Evolutionary conservation across 2,329 filamentous ascomycete genomes (phyloP).

Genomic region (Cladophialophora chaetospira): DNA sequence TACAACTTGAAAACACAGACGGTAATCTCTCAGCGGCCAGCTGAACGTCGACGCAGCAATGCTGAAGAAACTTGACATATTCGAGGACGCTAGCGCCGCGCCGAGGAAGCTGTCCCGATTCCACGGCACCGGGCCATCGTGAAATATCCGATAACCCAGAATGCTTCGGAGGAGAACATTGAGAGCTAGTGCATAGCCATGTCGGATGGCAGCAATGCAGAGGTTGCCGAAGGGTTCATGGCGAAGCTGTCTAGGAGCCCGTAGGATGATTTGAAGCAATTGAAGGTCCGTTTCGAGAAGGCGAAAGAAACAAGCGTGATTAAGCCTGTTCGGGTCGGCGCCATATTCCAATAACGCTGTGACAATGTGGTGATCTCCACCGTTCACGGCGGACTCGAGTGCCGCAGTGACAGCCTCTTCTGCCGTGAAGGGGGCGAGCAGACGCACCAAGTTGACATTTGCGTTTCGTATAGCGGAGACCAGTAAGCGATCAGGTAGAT

Average conservation of each 20-base stretch:
- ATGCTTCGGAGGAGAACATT: conserved; percentile 4
- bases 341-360: conserved; percentile 9
- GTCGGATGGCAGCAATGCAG: not conserved
- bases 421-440: conserved; percentile 9
- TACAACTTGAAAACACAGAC: conserved; percentile 9
- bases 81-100: not conserved
- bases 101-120: conserved; percentile 10
- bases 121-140: not conserved
- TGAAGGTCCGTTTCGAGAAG: not conserved
- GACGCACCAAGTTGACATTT: conserved; percentile 10
- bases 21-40: conserved; percentile 7
- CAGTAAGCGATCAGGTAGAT: conserved; percentile 1
- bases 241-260: conserved; percentile 2
- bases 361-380: not conserved
- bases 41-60: not conserved
- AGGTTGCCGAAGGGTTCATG: conserved; percentile 8
- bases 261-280: conserved; percentile 13
- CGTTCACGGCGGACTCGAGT: conserved; percentile 1
- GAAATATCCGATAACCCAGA: conserved; percentile 1
- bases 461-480: conserved; percentile 2
- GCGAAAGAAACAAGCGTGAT: not conserved
- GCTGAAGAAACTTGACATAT: conserved; percentile 6
- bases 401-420: conserved; percentile 4
- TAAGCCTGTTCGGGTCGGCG: conserved; percentile 3
- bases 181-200: conserved; percentile 1